Percentiles rank a stretch among this genome's conserved stretches.
Conservation (phyloP, 768 basidiomycete species). For the Mrakia blollopis region DNA sequence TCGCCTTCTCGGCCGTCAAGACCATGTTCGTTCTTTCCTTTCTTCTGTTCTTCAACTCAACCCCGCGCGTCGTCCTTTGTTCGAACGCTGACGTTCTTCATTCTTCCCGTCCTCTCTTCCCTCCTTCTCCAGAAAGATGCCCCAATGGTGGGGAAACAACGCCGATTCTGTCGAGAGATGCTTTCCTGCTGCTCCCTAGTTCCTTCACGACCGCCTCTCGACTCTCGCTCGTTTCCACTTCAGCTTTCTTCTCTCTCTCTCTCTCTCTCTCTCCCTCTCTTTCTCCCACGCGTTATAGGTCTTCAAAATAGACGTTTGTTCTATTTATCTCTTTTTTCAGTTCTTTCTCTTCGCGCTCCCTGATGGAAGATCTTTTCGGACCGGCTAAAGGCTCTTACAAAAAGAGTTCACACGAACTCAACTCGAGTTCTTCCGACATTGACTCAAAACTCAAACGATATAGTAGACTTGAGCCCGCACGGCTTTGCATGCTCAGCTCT, state of each 20-base stretch:
- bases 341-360: too few species aligned
- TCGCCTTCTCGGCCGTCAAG: slow-evolving; percentile 11
- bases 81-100: background rate
- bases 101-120: too few species aligned
- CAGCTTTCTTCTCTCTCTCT: background rate
- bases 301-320: too few species aligned
- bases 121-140: background rate
- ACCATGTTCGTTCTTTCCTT: background rate
- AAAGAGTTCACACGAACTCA: too few species aligned
- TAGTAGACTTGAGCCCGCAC: too few species aligned
- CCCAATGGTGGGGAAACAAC: slow-evolving; percentile 19
- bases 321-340: too few species aligned
- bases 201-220: background rate
- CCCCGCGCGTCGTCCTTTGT: background rate
- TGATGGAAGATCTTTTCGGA: too few species aligned
- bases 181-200: background rate
- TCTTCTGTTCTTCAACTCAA: background rate
- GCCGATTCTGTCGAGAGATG: slow-evolving; percentile 10
- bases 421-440: too few species aligned
- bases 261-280: background rate
- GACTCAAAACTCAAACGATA: too few species aligned
- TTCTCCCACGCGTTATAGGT: background rate
- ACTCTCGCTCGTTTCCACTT: background rate
- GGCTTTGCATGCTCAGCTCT: too few species aligned
- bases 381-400: too few species aligned